phyloP scores from a whole-genome alignment of 129 eudicot species.

The Mikania micrantha region DNA sequence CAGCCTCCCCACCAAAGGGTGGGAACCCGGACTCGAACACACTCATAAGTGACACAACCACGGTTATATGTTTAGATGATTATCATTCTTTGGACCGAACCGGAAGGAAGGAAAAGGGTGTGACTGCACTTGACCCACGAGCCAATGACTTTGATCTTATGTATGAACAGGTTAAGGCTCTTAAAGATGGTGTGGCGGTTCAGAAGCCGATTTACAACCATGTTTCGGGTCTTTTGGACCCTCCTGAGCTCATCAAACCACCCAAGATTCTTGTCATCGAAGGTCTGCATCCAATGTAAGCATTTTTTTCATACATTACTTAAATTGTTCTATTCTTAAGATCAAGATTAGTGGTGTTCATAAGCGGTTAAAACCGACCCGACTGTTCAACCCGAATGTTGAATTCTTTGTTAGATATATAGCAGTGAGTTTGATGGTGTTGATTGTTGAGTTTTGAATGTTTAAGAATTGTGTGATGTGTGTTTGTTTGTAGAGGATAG shows the following conservation, averaged over 20 bases:
- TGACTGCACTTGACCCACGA: constrained; percentile 87
- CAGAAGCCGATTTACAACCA: constrained; percentile 88
- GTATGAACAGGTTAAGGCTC: constrained; percentile 87
- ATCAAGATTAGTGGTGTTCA: too few relatives aligned
- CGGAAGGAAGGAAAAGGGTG: constrained; percentile 86
- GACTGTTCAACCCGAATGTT: too few relatives aligned
- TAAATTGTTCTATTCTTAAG: too few relatives aligned
- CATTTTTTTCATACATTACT: not conserved
- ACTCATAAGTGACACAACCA: constrained; percentile 75
- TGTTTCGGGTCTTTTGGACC: constrained; percentile 78
- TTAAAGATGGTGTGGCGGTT: constrained; percentile 60
- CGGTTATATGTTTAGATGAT: constrained; percentile 87
- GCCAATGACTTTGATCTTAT: constrained; percentile 91
- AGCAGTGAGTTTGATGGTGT: constrained; percentile 13
- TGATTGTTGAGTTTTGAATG: not conserved
- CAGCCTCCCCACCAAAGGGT: constrained; percentile 87
- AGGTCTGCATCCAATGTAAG: constrained; percentile 94
- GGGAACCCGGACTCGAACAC: constrained; percentile 98
- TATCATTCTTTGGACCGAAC: constrained; percentile 85
- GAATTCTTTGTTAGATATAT: not conserved
- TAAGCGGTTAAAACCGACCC: too few relatives aligned
- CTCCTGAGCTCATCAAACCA: constrained; percentile 82
- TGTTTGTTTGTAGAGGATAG: constrained; percentile 23
- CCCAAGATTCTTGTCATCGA: constrained; percentile 93
- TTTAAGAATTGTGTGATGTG: not conserved